These are phyloP conservation scores for Pseudevernia furfuracea DNA, from an alignment of 495 filamentous ascomycete species.

Conservation along the genomic window DNA sequence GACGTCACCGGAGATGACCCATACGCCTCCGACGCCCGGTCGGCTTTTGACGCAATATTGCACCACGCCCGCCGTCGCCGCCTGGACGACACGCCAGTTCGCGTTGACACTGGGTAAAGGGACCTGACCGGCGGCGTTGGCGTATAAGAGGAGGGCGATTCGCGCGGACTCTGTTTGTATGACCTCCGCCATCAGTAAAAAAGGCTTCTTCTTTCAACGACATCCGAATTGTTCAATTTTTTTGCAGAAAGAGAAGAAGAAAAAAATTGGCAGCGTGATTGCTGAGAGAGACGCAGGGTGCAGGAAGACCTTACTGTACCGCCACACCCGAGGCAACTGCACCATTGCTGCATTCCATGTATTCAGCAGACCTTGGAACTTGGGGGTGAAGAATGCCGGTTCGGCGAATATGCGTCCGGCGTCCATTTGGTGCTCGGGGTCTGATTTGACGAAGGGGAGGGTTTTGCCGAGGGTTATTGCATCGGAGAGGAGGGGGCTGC, in stretches of 20 bases:
- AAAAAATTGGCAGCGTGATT: too few relatives aligned
- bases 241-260: too few relatives aligned
- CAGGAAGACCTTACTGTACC: not conserved
- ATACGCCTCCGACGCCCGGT: not conserved
- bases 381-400: slow-evolving; percentile 6
- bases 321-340: slow-evolving; percentile 7
- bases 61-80: not conserved
- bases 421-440: not conserved
- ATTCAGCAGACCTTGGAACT: not conserved
- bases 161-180: not conserved
- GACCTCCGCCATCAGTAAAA: not conserved
- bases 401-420: slow-evolving; percentile 3
- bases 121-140: slow-evolving; percentile 8
- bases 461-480: not conserved
- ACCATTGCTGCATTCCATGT: not conserved
- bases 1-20: slow-evolving; percentile 1
- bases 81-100: not conserved
- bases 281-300: too few relatives aligned
- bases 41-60: not conserved
- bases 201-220: too few relatives aligned
- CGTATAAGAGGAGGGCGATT: slow-evolving; percentile 10
- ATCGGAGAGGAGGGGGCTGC: not conserved
- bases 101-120: not conserved
- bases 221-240: too few relatives aligned
- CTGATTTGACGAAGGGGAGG: not conserved